phyloP scores from a whole-genome alignment of 148 eudicot species.

The Diospyros kaki region DNA sequence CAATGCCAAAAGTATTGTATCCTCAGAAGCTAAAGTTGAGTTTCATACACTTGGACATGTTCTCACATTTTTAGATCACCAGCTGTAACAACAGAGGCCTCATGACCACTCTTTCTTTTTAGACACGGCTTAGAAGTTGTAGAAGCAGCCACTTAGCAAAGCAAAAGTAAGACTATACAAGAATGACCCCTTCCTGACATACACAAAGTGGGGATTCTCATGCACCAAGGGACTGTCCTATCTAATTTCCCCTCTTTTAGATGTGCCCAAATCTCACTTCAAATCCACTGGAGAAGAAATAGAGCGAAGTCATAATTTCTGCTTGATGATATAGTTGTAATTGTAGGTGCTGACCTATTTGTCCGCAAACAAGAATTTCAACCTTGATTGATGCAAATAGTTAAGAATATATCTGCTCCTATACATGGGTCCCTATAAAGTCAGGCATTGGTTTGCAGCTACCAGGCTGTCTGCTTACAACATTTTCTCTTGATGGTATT shows the following conservation, averaged over 20 bases:
- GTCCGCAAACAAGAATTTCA: background rate
- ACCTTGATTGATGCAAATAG: background rate
- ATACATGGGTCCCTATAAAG: background rate
- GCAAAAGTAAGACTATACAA: no score
- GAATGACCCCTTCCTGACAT: no score
- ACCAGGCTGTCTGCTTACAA: background rate
- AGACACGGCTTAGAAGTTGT: no score
- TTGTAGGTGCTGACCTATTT: background rate
- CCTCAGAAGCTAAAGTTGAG: background rate
- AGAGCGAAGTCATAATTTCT: no score
- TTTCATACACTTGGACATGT: background rate
- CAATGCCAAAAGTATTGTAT: background rate
- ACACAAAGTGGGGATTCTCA: no score
- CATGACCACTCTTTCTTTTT: background rate
- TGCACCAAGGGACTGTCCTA: no score
- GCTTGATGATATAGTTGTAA: no score
- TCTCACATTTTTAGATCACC: no score
- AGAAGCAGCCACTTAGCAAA: no score
- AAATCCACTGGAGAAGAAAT: no score
- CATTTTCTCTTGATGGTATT: constrained; percentile 3
- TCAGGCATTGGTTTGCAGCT: background rate
- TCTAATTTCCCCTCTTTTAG: no score
- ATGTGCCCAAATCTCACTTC: no score
- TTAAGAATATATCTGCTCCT: background rate
- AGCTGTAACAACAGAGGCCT: background rate